Conservation (phyloP, 169 alveolate species). For the Eimeria sp. region DNA sequence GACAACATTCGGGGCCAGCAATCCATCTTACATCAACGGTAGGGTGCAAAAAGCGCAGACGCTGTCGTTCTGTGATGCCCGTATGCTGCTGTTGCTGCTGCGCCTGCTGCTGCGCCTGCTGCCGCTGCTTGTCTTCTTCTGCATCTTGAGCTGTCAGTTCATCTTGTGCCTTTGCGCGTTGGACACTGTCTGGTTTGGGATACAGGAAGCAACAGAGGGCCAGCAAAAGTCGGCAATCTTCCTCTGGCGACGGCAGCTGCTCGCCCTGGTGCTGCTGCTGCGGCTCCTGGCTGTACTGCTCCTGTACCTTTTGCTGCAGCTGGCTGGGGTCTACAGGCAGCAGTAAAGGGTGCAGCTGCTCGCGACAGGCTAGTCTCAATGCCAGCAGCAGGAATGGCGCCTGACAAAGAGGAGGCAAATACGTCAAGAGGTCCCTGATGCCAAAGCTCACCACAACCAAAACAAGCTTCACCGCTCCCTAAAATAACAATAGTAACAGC, state of each 20-base stretch:
- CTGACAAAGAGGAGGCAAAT: slow-evolving; percentile 40
- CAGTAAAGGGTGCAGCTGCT: slow-evolving; percentile 33
- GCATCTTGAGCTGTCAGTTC: slow-evolving; percentile 42
- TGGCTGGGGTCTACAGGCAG: slow-evolving; percentile 4
- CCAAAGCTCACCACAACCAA: neutral
- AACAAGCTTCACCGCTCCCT: neutral
- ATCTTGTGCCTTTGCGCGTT: slow-evolving; percentile 8
- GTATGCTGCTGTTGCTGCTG: slow-evolving; percentile 25
- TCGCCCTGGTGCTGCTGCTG: neutral
- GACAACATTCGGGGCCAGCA: neutral
- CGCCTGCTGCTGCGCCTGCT: neutral
- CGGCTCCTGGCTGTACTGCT: neutral
- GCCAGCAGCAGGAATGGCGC: slow-evolving; percentile 31
- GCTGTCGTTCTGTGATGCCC: slow-evolving; percentile 29
- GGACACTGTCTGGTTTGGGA: slow-evolving; percentile 20
- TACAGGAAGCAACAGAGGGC: slow-evolving; percentile 48
- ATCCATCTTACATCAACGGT: neutral
- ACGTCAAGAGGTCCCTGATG: slow-evolving; percentile 19
- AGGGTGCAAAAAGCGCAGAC: slow-evolving; percentile 42
- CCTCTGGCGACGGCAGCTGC: slow-evolving; percentile 11
- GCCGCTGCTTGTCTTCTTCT: slow-evolving; percentile 7
- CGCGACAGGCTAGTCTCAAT: slow-evolving; percentile 15
- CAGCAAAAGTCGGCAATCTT: slow-evolving; percentile 45
- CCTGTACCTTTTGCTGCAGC: neutral
- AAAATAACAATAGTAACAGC: neutral